Evolutionary conservation across 768 basidiomycete species (phyloP).

Genomic region (Trichaptum fuscoviolaceum): DNA sequence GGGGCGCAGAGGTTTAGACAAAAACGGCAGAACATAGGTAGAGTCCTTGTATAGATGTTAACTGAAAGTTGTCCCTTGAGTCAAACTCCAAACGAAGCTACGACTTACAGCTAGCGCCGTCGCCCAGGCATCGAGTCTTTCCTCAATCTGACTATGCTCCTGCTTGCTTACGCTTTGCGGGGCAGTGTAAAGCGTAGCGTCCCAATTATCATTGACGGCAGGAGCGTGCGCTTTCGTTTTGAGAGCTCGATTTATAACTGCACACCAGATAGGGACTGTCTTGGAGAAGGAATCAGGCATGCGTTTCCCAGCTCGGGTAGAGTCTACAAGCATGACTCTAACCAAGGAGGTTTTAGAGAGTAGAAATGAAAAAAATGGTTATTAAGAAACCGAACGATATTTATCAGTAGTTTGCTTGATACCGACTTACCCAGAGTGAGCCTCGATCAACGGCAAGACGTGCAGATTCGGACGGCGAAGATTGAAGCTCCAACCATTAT

Average conservation of each 20-base stretch:
- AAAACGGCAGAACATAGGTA: constrained; percentile 58
- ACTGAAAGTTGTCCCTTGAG: background rate
- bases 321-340: constrained; percentile 85
- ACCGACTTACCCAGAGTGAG: constrained; percentile 52
- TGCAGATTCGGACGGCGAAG: constrained; percentile 81
- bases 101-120: constrained; percentile 53
- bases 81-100: background rate
- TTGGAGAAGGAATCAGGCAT: constrained; percentile 93
- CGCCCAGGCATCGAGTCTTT: constrained; percentile 63
- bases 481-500: constrained; percentile 80
- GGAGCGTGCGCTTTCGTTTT: constrained; percentile 21
- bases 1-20: constrained; percentile 68
- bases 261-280: constrained; percentile 93
- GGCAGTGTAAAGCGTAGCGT: constrained; percentile 62
- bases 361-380: constrained; percentile 4
- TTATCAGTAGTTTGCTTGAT: background rate
- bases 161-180: constrained; percentile 61
- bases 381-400: background rate
- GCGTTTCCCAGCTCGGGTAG: constrained; percentile 88
- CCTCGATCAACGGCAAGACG: constrained; percentile 51
- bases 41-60: constrained; percentile 45
- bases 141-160: constrained; percentile 78
- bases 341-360: background rate
- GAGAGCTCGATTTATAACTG: constrained; percentile 72
- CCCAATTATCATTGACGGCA: constrained; percentile 36